Base-by-base conservation (phyloP, 2,329 filamentous ascomycete species). In the Cladophialophora immunda region DNA sequence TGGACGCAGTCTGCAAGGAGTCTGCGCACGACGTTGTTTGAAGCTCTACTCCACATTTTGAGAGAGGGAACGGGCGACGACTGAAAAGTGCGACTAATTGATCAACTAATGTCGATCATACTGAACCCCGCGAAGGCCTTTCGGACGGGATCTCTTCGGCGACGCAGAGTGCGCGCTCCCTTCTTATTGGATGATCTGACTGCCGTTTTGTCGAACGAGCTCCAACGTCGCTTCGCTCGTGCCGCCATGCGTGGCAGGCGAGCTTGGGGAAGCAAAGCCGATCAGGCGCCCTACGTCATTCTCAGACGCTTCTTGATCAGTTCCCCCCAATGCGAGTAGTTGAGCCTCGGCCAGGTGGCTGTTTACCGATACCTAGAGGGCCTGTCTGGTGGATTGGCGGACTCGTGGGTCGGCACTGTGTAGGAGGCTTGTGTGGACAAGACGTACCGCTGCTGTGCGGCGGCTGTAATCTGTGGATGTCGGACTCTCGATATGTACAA, bases 51-150 rank as follows among this genome's bases (percentile, higher is more conserved):
- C n/a, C 41, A 29, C 57, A 59, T 50, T 13, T 41, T 61, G 58
- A 29, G 27, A 45, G 19, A 29, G 45, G 22, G 27, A 32, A 38
- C 38, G 4, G 11, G n/a, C 38, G 17, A 53, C 17, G 58, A 17
- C 45, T 25, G 30, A 32, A 47, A 32, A 29, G 9, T 38, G 45
- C 45, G 22, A 36, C 22, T n/a, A 32, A 30, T 34, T 34, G 58
- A 36, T 27, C 29, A 38, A 61, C 27, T 22, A 11, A n/a, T 29
- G 58, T 27, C 58, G 58, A 61, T 61, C 58, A 38, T 32, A 17
- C 25, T 9, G 27, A 11, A 53, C 58, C 58, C 58, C 58, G 58
- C 58, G 45, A 61, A 53, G 29, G 8, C 41, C 11, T 30, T 50
- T 50, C 19, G 22, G 19, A 29, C 17, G 41, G 19, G 19, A 52